Evolutionary conservation across 208 protist genomes (phyloP), one percentile per base, ranked within the genome.

Genomic region (Trypanosoma vivax): DNA sequence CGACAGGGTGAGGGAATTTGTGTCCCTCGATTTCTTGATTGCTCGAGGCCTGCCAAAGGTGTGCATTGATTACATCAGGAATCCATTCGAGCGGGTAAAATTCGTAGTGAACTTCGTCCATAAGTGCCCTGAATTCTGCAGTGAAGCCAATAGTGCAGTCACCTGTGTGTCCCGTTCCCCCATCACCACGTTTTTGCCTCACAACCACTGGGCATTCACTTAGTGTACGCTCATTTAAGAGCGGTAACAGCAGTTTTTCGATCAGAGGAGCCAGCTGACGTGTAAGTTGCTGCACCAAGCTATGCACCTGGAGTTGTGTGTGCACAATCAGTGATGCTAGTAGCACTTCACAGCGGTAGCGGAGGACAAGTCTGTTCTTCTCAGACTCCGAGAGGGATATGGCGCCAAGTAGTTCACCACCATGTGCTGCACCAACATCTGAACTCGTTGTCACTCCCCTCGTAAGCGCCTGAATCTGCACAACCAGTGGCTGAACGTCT

Each of bases 1-100:
- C 5, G n/a, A 55, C 49, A 7, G 30, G 43, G 19, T 27, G 25
- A 5, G n/a, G 16, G 18, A 13, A 11, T 60, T 16, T 14, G 5
- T 4, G 10, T 16, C 24, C 13, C 16, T 25, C 10, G 34, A 11
- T n/a, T 49, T 14, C 18, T 16, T 7, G 33, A 37, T 18, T 16
- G 30, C 13, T 13, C 50, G 29, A 27, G 13, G 23, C 18, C 16
- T 23, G 37, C 16, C 14, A 37, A 14, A 55, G 50, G 11, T 59
- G 48, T 30, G 50, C 33, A 10, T 65, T n/a, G 6, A 76, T 57
- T 0, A 67, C 55, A 2, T 62, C 67, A 2, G 83, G 85, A 23
- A 92, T 50, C 82, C 85, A 92, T 55, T 92, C 80, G 6, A 92
- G 65, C 3, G 80, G 68, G 50, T 89, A 92, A 42, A 92, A 84